Evolutionary conservation across 2,329 filamentous ascomycete genomes (phyloP).

Genomic region (Fusarium pininemorale): DNA sequence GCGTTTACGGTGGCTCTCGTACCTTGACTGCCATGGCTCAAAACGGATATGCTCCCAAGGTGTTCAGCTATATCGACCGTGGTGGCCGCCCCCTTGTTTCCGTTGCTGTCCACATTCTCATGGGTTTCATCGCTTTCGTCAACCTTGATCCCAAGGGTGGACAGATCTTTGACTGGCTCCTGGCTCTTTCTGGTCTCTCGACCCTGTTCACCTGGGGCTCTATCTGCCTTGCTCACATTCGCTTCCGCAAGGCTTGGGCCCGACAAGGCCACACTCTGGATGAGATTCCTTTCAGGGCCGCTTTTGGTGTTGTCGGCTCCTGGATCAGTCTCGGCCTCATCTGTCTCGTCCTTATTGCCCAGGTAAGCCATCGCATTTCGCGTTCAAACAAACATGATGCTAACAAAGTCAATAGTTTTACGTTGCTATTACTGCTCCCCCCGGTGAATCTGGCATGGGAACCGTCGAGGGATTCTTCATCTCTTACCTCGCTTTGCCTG

Average conservation of each 20-base stretch:
- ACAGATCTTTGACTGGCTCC: constrained; percentile 70
- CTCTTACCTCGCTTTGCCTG: constrained; percentile 62
- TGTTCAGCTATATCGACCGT: constrained; percentile 63
- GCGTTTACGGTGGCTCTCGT: constrained; percentile 64
- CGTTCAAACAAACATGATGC: background rate
- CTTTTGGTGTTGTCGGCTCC: constrained; percentile 70
- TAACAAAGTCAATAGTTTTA: constrained; percentile 53
- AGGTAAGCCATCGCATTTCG: constrained; percentile 48
- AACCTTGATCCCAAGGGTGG: constrained; percentile 56
- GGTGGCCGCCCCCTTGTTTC: constrained; percentile 60
- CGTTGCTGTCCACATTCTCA: constrained; percentile 55
- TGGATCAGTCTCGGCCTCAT: constrained; percentile 69
- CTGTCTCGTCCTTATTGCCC: constrained; percentile 63
- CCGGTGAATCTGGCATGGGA: constrained; percentile 46
- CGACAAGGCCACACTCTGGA: constrained; percentile 68
- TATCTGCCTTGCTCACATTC: constrained; percentile 70
- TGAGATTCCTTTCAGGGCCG: constrained; percentile 72
- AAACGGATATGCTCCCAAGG: constrained; percentile 62
- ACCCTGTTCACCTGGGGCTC: constrained; percentile 73
- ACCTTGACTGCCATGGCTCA: constrained; percentile 64
- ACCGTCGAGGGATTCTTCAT: constrained; percentile 64
- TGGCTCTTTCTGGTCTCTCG: constrained; percentile 69
- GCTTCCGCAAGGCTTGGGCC: constrained; percentile 70
- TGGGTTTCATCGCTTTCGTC: constrained; percentile 61
- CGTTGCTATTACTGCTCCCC: constrained; percentile 54